Base-by-base conservation (phyloP, 73 alveolate species). In the Paramecium sexaurelia region DNA sequence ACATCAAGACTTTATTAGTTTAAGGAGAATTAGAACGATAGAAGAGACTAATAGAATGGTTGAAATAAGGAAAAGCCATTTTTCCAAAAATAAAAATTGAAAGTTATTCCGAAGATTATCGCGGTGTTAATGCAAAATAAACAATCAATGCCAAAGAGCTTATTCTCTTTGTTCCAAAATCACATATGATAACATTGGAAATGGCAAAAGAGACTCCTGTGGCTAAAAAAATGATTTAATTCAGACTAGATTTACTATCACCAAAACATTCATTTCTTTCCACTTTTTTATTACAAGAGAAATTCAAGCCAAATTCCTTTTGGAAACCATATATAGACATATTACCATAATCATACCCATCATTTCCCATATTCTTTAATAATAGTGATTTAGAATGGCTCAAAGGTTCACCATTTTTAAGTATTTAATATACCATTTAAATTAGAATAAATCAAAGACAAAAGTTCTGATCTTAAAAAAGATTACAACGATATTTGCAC, bases 181-280 rank as follows among this genome's bases (percentile, higher is more conserved):
- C 97, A 35, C 97, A 97, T 73, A 92, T 98, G 84, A 98, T 98
- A 56, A 96, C 99, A 8, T 95, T 98, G 26, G 99, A 98, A 78
- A 92, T 97, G 97, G 99, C 99, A 8, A 91, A 95, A 68, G 96
- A 86, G 55, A 89, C 98, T 45, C 93, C 96, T 15, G 88, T 96
- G 24, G 99, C 99, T 17, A 89, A 91, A 92, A 95, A 97, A 93
- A 98, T 98, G 94, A 92, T 96, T 69, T 92, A 94, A 6, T 85
- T 93, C 66, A 96, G 95, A 67, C 85, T 97, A 78, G 96, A 97
- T 61, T 92, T 98, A 91, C 95, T 97, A 37, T 96, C 99, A 56
- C 99, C 99, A 7, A 97, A 98, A 94, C 99, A 98, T 93, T 96
- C 98, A 26, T 96, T 94, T 90, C 93, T 98, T 92, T 88, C 99